phyloP scores from a whole-genome alignment of 768 basidiomycete genomes.

The Holtermannia corniformis region DNA sequence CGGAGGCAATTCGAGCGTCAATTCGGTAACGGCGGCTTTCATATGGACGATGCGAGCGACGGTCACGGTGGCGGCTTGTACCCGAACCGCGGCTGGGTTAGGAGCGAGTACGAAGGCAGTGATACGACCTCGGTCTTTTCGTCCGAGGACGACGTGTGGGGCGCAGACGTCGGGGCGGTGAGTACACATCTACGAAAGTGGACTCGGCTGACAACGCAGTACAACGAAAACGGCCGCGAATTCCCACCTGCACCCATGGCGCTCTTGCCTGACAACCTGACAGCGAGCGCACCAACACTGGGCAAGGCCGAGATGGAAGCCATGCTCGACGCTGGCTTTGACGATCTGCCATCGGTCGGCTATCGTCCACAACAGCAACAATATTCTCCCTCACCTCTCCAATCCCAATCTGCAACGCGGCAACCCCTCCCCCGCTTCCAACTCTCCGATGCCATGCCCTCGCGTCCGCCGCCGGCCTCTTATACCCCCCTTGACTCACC shows the following conservation, averaged over 20 bases:
- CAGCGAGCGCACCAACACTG: constrained; percentile 46
- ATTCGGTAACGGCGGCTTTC: constrained; percentile 35
- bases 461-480: constrained; percentile 5
- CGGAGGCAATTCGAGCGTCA: constrained; percentile 67
- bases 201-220: constrained; percentile 37
- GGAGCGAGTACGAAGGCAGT: constrained; percentile 26
- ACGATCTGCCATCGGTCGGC: constrained; percentile 48
- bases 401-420: constrained; percentile 8
- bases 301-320: constrained; percentile 73
- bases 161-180: constrained; percentile 74
- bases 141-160: constrained; percentile 87
- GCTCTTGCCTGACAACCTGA: constrained; percentile 44
- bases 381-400: constrained; percentile 15
- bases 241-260: constrained; percentile 81
- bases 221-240: constrained; percentile 70
- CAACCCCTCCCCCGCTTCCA: constrained; percentile 1
- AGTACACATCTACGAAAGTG: constrained; percentile 6
- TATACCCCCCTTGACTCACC: background rate
- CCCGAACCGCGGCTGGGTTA: constrained; percentile 15
- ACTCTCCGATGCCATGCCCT: background rate
- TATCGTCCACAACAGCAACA: constrained; percentile 1
- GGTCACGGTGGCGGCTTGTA: constrained; percentile 11
- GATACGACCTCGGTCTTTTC: constrained; percentile 73
- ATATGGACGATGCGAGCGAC: constrained; percentile 15
- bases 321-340: constrained; percentile 85